These are phyloP conservation scores for Lactarius sp. DNA, from an alignment of 768 basidiomycete species.

Conservation along the genomic window DNA sequence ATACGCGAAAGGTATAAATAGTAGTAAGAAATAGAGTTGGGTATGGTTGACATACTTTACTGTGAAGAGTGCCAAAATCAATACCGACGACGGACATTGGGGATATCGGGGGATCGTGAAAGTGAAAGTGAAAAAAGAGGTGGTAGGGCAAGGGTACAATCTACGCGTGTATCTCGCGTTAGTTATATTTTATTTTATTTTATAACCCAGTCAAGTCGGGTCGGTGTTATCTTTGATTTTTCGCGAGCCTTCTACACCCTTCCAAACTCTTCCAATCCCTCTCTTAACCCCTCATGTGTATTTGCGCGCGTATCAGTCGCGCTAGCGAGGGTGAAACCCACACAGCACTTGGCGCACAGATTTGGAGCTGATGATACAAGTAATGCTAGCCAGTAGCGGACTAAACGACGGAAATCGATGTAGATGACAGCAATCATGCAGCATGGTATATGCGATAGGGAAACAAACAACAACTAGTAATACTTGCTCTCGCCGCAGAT, in stretches of 20 bases:
- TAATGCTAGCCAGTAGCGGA: constrained; percentile 10
- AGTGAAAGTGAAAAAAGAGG: neutral
- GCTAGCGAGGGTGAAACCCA: neutral
- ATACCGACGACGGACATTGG: constrained; percentile 91
- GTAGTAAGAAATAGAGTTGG: neutral
- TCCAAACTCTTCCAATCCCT: constrained; percentile 10
- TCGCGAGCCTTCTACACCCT: constrained; percentile 25
- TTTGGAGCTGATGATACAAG: constrained; percentile 17
- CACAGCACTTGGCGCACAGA: neutral
- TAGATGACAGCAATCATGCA: constrained; percentile 24
- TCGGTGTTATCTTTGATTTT: constrained; percentile 16
- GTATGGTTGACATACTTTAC: constrained; percentile 55
- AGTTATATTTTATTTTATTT: constrained; percentile 19
- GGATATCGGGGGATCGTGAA: constrained; percentile 6
- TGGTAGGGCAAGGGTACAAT: constrained; percentile 1
- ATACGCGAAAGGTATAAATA: constrained; percentile 19
- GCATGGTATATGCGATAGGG: constrained; percentile 18
- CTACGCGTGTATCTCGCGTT: neutral
- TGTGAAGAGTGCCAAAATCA: constrained; percentile 87
- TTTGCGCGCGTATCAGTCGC: too few species aligned
- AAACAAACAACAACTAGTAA: constrained; percentile 9
- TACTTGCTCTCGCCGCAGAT: neutral
- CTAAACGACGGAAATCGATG: constrained; percentile 17
- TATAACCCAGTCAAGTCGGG: neutral
- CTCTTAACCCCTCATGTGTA: neutral